These are phyloP conservation scores for Nicotiana noctiflora DNA, from an alignment of 257 asterid species.

Conservation along the genomic window DNA sequence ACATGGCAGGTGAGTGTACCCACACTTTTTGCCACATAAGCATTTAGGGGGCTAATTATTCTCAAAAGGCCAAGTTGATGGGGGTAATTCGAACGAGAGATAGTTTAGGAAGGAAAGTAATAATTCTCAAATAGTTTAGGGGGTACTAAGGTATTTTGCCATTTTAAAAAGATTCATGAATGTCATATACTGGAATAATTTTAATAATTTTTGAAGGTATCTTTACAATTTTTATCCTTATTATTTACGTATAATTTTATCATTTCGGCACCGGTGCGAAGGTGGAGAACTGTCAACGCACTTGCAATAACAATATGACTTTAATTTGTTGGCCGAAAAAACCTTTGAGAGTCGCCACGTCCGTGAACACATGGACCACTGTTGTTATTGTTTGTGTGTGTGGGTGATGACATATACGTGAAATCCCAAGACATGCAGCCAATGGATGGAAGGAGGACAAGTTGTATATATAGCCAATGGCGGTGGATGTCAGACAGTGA, in stretches of 20 bases:
- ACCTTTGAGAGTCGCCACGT: not conserved
- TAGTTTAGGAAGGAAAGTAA: too few relatives aligned
- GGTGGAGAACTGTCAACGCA: not conserved
- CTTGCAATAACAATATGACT: not conserved
- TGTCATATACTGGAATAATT: not conserved
- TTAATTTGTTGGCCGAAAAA: not conserved
- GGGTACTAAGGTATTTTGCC: too few relatives aligned
- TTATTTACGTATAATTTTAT: not conserved
- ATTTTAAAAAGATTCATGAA: not conserved
- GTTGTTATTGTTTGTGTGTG: not conserved
- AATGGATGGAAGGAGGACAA: conserved; percentile 27
- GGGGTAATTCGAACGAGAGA: too few relatives aligned
- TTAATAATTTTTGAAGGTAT: not conserved
- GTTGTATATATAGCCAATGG: conserved; percentile 26
- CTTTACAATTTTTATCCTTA: not conserved
- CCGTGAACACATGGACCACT: conserved; percentile 7
- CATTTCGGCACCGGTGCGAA: too few relatives aligned
- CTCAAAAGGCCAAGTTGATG: too few relatives aligned
- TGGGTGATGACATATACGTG: conserved; percentile 1
- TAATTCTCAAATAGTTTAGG: too few relatives aligned
- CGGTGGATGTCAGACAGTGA: conserved; percentile 47
- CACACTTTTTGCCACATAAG: too few relatives aligned
- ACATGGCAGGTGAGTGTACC: too few relatives aligned
- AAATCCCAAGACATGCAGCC: conserved; percentile 31
- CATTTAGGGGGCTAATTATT: too few relatives aligned